A percentile compares a stretch with the other conserved stretches of the same genome.
Conservation (phyloP, 768 basidiomycete species). For the Kwoniella newhampshirensis region DNA sequence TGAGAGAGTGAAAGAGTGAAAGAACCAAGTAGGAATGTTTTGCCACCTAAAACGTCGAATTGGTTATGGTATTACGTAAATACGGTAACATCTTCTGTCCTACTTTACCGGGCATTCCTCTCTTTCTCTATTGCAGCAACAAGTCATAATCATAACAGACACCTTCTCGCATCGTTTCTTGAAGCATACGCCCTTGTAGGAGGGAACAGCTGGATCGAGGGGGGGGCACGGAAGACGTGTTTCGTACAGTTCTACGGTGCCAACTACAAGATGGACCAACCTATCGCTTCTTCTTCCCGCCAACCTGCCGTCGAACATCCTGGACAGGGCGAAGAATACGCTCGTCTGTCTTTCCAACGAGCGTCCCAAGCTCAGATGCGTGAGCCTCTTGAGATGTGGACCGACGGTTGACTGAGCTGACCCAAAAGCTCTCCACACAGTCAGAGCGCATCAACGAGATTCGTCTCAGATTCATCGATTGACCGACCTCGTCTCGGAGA, state of each 20-base stretch:
- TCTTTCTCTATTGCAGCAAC: no score
- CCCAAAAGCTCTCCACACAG: no score
- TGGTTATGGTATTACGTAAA: background rate
- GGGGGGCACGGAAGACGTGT: no score
- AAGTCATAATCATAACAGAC: no score
- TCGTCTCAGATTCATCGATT: slow-evolving; percentile 39
- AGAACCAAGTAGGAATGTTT: background rate
- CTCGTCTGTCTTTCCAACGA: slow-evolving; percentile 20
- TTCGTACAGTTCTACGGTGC: no score
- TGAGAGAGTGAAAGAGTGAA: slow-evolving; percentile 1
- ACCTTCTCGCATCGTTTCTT: no score
- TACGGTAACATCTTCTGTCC: background rate
- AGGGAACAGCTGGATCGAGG: no score
- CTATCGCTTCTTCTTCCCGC: slow-evolving; percentile 22
- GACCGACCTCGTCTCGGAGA: slow-evolving; percentile 44
- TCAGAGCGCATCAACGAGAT: slow-evolving; percentile 48
- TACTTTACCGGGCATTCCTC: no score
- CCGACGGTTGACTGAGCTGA: background rate
- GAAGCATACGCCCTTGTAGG: no score
- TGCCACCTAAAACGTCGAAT: slow-evolving; percentile 17
- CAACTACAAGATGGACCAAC: slow-evolving; percentile 21
- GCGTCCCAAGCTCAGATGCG: slow-evolving; percentile 43
- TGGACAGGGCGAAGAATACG: slow-evolving; percentile 8
- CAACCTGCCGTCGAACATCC: slow-evolving; percentile 16
- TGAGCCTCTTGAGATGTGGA: no score